Base-by-base conservation (phyloP, 176 grass and related monocot species). In the Oryza meyeriana region DNA sequence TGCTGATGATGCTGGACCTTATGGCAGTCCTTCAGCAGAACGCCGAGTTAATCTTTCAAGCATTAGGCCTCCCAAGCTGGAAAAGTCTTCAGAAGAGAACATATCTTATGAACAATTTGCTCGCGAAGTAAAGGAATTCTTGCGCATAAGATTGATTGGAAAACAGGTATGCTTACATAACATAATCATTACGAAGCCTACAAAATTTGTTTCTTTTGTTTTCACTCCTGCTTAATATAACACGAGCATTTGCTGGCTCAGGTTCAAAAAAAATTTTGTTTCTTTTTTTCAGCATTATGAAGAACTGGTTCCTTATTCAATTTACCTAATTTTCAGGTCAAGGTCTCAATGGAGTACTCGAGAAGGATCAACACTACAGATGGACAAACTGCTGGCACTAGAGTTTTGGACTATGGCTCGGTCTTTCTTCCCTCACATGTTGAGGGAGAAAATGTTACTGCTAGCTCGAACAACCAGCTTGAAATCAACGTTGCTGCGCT, bases 261-360 rank as follows among this genome's bases (percentile, higher is more conserved):
- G n/a, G n/a, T n/a, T n/a, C n/a, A n/a, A n/a, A n/a, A n/a, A 33
- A 82, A 64, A 78, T 30, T 16, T 75, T 14, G 9, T 85, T 72
- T 52, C 16, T 17, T 5, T 52, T 76, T 36, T 94, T 58, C 6
- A 58, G 52, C 6, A 1, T 57, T 24, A 52, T 8, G 8, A 5
- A 50, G 4, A 22, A 58, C 52, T 24, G 2, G 2, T 41, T 66
- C 25, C 28, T 25, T 41, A 24, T 71, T 63, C 32, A 87, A 28
- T 69, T 42, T 32, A 36, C 38, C 47, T 70, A 3, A 81, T 78
- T 74, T 88, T 39, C 74, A 99, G 96, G 96, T 95, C 25, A 88
- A 78, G 22, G 96, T 99, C 66, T 82, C 90, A 61, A 99, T 99
- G 96, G 96, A 99, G 67, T 99, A 99, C 39, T 94, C 96, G 62